Percentiles rank a stretch among this genome's conserved stretches.
These are phyloP conservation scores for Cercospora sojina DNA, from an alignment of 2,329 filamentous ascomycete genomes.

Conservation along the genomic window DNA sequence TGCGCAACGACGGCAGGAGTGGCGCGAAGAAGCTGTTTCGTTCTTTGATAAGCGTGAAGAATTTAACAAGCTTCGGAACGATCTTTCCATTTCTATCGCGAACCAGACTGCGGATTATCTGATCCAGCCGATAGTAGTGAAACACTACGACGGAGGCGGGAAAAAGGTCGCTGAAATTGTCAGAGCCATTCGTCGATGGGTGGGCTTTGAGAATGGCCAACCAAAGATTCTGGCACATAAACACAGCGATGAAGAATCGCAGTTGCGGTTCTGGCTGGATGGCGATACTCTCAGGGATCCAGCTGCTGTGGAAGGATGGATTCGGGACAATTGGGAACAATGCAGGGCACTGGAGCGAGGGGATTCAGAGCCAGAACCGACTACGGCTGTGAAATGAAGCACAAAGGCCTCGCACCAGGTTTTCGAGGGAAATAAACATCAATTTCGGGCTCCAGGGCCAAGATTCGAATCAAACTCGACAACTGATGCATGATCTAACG, in stretches of 20 bases:
- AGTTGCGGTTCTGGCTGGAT: constrained; percentile 26
- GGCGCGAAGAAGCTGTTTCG: constrained; percentile 56
- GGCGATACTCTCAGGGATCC: constrained; percentile 16
- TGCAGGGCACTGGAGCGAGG: constrained; percentile 29
- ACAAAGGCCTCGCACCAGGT: neutral
- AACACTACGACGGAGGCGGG: constrained; percentile 22
- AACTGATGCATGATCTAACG: neutral
- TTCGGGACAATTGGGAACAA: constrained; percentile 32
- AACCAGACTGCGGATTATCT: constrained; percentile 28
- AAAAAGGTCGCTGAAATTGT: constrained; percentile 32
- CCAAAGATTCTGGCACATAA: constrained; percentile 18
- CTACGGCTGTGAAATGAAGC: neutral
- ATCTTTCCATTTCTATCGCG: constrained; percentile 23
- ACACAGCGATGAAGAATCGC: constrained; percentile 28
- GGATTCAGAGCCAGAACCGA: neutral
- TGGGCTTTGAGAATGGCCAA: constrained; percentile 20
- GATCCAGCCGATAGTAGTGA: constrained; percentile 26
- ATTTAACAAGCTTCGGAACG: constrained; percentile 22
- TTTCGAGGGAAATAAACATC: neutral
- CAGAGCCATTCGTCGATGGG: constrained; percentile 32
- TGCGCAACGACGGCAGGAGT: constrained; percentile 42
- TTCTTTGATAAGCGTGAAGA: constrained; percentile 31
- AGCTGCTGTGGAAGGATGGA: constrained; percentile 23
- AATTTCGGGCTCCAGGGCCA: neutral
- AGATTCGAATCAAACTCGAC: neutral